These are phyloP conservation scores for Lasiodiplodia sp. DNA, from an alignment of 2,329 filamentous ascomycete genomes.

Conservation along the genomic window DNA sequence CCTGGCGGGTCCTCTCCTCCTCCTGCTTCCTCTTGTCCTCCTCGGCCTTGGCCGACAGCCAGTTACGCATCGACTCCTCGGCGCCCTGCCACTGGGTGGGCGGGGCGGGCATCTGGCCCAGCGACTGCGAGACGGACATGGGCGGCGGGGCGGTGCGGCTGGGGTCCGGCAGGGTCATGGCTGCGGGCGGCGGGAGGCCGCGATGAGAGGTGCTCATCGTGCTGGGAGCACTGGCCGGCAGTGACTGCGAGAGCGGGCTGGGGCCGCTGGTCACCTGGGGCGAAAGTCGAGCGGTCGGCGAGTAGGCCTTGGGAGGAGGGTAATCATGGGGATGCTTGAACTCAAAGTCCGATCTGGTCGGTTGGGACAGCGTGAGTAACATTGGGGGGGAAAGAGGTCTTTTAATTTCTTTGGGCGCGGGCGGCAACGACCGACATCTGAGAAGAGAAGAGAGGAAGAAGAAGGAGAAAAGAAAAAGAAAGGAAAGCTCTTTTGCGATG, in stretches of 20 bases:
- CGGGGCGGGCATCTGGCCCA: slow-evolving; percentile 54
- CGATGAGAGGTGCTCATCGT: slow-evolving; percentile 61
- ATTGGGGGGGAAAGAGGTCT: slow-evolving; percentile 41
- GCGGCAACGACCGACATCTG: slow-evolving; percentile 29
- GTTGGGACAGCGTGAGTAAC: slow-evolving; percentile 61
- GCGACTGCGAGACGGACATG: slow-evolving; percentile 40
- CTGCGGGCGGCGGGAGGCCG: slow-evolving; percentile 61
- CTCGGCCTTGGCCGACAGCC: slow-evolving; percentile 58
- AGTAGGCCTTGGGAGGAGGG: slow-evolving; percentile 51
- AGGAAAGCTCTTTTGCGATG: background rate
- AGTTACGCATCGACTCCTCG: slow-evolving; percentile 61
- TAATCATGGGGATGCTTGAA: slow-evolving; percentile 58
- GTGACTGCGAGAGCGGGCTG: slow-evolving; percentile 41
- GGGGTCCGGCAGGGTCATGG: slow-evolving; percentile 60
- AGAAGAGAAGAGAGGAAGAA: slow-evolving; percentile 11
- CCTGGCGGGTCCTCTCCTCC: slow-evolving; percentile 61
- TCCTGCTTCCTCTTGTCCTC: slow-evolving; percentile 62
- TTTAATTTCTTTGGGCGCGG: background rate
- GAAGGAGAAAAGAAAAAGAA: slow-evolving; percentile 13
- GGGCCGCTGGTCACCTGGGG: slow-evolving; percentile 50
- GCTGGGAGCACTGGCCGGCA: slow-evolving; percentile 51
- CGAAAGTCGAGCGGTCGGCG: slow-evolving; percentile 48
- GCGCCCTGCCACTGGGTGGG: slow-evolving; percentile 57
- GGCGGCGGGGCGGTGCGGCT: slow-evolving; percentile 48
- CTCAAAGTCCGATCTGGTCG: slow-evolving; percentile 56